Percentiles rank a stretch among this genome's conserved stretches.
These are phyloP conservation scores for Stygiomarasmius scandens DNA, from an alignment of 1,284 basidiomycete genomes.

Conservation along the genomic window DNA sequence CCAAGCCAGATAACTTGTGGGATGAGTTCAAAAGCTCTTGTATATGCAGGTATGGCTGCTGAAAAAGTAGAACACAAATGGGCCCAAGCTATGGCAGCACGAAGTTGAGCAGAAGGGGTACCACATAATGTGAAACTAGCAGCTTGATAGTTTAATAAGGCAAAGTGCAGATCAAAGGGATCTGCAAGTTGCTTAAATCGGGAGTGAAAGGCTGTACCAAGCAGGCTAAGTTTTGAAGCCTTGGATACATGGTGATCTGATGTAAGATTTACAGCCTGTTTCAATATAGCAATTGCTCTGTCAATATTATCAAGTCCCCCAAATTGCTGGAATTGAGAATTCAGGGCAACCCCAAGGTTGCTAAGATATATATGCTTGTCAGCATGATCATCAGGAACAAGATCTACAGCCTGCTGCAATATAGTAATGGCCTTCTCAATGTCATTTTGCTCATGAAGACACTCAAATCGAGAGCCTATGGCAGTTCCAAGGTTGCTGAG, in stretches of 20 bases:
- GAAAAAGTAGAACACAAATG: conserved; percentile 8
- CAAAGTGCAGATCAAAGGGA: too few relatives aligned
- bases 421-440: conserved; percentile 11
- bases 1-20: conserved; percentile 12
- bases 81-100: conserved; percentile 3
- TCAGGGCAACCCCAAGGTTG: too few relatives aligned
- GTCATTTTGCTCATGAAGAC: conserved; percentile 8
- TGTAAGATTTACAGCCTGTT: conserved; percentile 15
- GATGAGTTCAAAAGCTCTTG: conserved; percentile 6
- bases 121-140: too few relatives aligned
- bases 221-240: neutral
- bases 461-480: conserved; percentile 9
- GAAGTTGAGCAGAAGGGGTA: conserved; percentile 1
- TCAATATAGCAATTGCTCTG: conserved; percentile 1
- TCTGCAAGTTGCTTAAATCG: too few relatives aligned
- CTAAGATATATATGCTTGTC: too few relatives aligned
- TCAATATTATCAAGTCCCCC: too few relatives aligned
- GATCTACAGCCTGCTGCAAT: conserved; percentile 5
- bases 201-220: neutral
- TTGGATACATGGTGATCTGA: neutral
- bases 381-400: too few relatives aligned
- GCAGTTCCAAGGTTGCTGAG: conserved; percentile 4
- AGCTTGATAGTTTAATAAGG: conserved; percentile 5
- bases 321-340: too few relatives aligned
- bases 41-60: conserved; percentile 3